Evolutionary conservation across 352 stramenopile species (phyloP).

Genomic region (Thalassiosira gravida): DNA sequence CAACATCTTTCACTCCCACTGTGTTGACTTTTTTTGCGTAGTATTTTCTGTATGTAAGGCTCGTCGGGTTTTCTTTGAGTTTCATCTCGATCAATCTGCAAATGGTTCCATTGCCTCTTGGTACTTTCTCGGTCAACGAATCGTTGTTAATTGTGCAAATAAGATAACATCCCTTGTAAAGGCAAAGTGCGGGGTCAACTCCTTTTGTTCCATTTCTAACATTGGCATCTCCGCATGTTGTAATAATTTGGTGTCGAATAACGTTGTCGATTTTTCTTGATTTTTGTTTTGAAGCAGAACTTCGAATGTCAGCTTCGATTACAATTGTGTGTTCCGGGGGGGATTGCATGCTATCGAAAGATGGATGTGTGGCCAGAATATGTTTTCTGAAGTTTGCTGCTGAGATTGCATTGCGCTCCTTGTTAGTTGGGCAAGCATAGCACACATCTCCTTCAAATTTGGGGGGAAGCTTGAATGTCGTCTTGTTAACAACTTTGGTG

Average conservation of each 20-base stretch:
- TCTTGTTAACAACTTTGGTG: background rate
- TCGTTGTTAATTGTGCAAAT: constrained; percentile 29
- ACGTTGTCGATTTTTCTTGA: background rate
- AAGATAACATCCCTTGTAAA: constrained; percentile 25
- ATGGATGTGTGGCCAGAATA: constrained; percentile 17
- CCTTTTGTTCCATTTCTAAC: constrained; percentile 15
- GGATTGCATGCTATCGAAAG: background rate
- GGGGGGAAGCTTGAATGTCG: background rate
- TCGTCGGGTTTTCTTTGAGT: constrained; percentile 23
- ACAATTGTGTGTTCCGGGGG: constrained; percentile 40
- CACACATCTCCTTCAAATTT: background rate
- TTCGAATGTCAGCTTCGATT: constrained; percentile 22
- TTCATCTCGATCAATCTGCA: constrained; percentile 27
- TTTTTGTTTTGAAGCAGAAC: background rate
- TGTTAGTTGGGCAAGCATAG: constrained; percentile 33
- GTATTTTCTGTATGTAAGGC: constrained; percentile 33
- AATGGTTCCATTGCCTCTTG: constrained; percentile 37
- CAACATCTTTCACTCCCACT: constrained; percentile 32
- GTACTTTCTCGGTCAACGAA: constrained; percentile 15
- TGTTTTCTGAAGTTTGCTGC: constrained; percentile 24
- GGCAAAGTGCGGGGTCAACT: constrained; percentile 31
- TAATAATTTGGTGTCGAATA: constrained; percentile 24
- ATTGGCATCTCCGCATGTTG: constrained; percentile 26
- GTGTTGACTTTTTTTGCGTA: constrained; percentile 44
- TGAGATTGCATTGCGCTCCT: constrained; percentile 25